phyloP scores from a whole-genome alignment of 352 stramenopile species.

The Phytopythium montanum region DNA sequence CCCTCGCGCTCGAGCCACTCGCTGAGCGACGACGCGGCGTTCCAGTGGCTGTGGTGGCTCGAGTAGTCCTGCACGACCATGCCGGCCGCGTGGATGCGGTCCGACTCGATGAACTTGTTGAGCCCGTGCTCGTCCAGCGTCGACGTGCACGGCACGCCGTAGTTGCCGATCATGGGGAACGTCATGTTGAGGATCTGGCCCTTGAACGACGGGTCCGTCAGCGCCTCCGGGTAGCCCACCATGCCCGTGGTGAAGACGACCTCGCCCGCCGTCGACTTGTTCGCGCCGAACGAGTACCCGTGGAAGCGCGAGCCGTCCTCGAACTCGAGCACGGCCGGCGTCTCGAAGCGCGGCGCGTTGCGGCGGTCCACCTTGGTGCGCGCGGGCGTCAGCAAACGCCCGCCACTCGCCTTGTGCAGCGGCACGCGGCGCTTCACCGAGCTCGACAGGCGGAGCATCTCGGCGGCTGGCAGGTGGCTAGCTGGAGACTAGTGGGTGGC shows the following conservation, averaged over 20 bases:
- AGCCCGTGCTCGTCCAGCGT: slow-evolving; percentile 92
- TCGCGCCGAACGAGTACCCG: slow-evolving; percentile 93
- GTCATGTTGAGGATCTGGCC: slow-evolving; percentile 97
- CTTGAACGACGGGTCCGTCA: slow-evolving; percentile 98
- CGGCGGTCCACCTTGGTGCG: slow-evolving; percentile 72
- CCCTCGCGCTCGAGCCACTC: slow-evolving; percentile 87
- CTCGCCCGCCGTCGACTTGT: slow-evolving; percentile 90
- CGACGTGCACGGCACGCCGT: slow-evolving; percentile 92
- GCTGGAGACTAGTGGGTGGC: no score
- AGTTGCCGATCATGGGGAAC: slow-evolving; percentile 98
- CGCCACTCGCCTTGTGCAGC: slow-evolving; percentile 66
- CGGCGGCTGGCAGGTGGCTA: no score
- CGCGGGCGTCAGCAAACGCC: slow-evolving; percentile 47
- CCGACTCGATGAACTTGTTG: slow-evolving; percentile 95
- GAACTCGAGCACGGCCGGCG: slow-evolving; percentile 56
- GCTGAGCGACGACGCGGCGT: slow-evolving; percentile 80
- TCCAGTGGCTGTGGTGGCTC: slow-evolving; percentile 96
- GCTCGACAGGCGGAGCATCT: slow-evolving; percentile 66
- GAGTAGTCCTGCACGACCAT: slow-evolving; percentile 98
- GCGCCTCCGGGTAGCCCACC: slow-evolving; percentile 97
- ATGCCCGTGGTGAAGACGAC: slow-evolving; percentile 99
- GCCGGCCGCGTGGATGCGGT: slow-evolving; percentile 94
- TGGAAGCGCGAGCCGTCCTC: slow-evolving; percentile 81
- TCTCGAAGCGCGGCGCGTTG: slow-evolving; percentile 78
- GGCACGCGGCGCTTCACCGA: slow-evolving; percentile 61